A percentile compares a stretch with the other conserved stretches of the same genome.
Conservation (phyloP, 2,329 filamentous ascomycete species). For the Penicillium thymicola region DNA sequence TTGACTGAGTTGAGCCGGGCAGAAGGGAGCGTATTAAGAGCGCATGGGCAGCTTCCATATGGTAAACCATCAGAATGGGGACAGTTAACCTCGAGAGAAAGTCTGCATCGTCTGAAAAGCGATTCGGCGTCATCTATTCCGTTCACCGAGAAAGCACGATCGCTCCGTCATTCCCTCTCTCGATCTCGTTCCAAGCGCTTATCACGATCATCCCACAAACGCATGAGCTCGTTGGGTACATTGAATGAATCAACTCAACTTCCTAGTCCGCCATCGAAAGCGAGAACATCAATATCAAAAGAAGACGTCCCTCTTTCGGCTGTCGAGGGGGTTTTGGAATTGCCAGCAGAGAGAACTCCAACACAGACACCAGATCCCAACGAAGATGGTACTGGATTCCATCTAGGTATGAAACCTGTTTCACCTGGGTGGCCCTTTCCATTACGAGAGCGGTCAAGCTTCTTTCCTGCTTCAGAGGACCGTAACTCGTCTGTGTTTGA, state of each 20-base stretch:
- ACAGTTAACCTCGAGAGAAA: conserved; percentile 32
- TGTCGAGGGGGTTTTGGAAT: conserved; percentile 34
- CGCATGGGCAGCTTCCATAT: conserved; percentile 35
- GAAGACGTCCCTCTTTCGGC: conserved; percentile 35
- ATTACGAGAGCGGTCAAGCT: conserved; percentile 16
- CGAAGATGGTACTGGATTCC: conserved; percentile 19
- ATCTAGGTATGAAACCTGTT: conserved; percentile 27
- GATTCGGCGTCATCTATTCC: conserved; percentile 23
- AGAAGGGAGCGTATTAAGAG: conserved; percentile 31
- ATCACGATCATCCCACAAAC: conserved; percentile 28
- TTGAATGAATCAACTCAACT: conserved; percentile 30
- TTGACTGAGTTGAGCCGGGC: conserved; percentile 32
- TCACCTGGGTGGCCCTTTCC: conserved; percentile 33
- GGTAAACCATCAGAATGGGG: conserved; percentile 38
- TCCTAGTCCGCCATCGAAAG: conserved; percentile 16
- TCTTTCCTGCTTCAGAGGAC: conserved; percentile 27
- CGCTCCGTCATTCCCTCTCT: conserved; percentile 34
- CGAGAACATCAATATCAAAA: conserved; percentile 24
- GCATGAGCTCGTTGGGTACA: conserved; percentile 32
- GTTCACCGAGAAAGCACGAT: conserved; percentile 29
- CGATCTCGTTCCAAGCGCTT: conserved; percentile 34
- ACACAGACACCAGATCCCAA: conserved; percentile 36
- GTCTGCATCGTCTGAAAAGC: conserved; percentile 19
- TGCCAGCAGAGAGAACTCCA: conserved; percentile 38
- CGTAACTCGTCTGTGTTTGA: conserved; percentile 21